Percentiles rank a stretch among this genome's conserved stretches.
phyloP scores from a whole-genome alignment of 148 eudicot species.

The Agrostemma githago region DNA sequence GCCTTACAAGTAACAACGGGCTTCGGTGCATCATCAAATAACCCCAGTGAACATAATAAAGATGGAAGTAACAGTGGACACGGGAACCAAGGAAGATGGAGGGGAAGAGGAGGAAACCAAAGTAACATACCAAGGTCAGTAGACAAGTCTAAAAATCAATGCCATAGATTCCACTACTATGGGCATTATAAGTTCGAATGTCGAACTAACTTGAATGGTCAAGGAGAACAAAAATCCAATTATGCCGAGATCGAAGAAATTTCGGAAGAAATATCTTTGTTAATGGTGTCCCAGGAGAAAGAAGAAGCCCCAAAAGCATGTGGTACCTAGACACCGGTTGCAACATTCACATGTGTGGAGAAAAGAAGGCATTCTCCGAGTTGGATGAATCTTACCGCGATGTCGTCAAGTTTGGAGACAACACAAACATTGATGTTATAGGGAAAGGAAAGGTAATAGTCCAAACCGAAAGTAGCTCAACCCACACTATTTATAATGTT shows the following conservation, averaged over 20 bases:
- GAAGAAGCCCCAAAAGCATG: not conserved
- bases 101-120: slow-evolving; percentile 20
- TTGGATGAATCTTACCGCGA: too few relatives aligned
- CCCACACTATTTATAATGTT: too few relatives aligned
- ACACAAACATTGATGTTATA: slow-evolving; percentile 13
- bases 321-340: too few relatives aligned
- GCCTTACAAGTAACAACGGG: slow-evolving; percentile 9
- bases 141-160: slow-evolving; percentile 13
- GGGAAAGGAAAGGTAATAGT: slow-evolving; percentile 18
- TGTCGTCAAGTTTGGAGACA: too few relatives aligned
- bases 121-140: slow-evolving; percentile 8
- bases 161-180: slow-evolving; percentile 7
- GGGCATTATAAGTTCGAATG: slow-evolving; percentile 26
- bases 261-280: slow-evolving; percentile 15
- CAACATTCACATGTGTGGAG: too few relatives aligned
- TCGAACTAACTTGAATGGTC: not conserved
- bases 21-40: not conserved
- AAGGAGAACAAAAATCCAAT: slow-evolving; percentile 6
- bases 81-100: slow-evolving; percentile 8
- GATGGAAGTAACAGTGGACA: slow-evolving; percentile 4
- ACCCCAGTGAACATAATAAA: not conserved
- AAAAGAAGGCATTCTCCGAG: too few relatives aligned
- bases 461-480: not conserved
- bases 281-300: slow-evolving; percentile 19
- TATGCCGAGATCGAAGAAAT: slow-evolving; percentile 18